phyloP scores from a whole-genome alignment of 495 filamentous ascomycete species.

The Aspergillus leporis region DNA sequence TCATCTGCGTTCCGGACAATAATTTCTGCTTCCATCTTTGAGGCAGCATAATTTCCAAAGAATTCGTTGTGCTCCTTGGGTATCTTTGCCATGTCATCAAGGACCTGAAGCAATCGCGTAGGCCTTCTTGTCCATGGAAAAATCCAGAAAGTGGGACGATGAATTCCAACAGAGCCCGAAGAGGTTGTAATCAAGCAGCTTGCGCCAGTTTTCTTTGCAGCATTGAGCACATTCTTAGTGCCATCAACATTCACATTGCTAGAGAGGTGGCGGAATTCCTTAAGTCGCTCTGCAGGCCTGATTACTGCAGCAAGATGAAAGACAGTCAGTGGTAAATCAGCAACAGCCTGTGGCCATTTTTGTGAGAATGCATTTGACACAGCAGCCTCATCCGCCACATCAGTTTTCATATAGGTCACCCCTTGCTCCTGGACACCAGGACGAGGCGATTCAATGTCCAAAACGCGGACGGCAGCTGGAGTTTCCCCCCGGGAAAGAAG shows the following conservation, averaged over 20 bases:
- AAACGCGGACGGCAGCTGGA: conserved; percentile 52
- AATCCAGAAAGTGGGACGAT: conserved; percentile 49
- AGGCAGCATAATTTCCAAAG: conserved; percentile 57
- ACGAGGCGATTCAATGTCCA: conserved; percentile 51
- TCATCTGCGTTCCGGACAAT: conserved; percentile 48
- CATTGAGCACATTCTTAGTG: conserved; percentile 49
- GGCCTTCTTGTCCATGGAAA: conserved; percentile 47
- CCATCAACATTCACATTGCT: conserved; percentile 57
- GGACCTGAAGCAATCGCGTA: conserved; percentile 39
- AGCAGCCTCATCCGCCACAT: conserved; percentile 50
- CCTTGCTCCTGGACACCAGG: conserved; percentile 39
- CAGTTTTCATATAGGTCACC: conserved; percentile 49
- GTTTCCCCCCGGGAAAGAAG: conserved; percentile 54
- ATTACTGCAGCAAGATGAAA: conserved; percentile 60
- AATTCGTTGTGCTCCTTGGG: conserved; percentile 48
- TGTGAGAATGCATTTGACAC: conserved; percentile 50
- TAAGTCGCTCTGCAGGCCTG: conserved; percentile 47
- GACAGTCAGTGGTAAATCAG: conserved; percentile 52
- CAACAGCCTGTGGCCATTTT: conserved; percentile 48
- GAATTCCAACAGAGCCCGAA: conserved; percentile 50
- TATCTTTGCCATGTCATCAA: conserved; percentile 48
- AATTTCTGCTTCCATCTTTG: conserved; percentile 54
- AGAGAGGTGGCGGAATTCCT: conserved; percentile 43
- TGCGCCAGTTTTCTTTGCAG: conserved; percentile 46
- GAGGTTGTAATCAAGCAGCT: conserved; percentile 56